Percentiles rank a stretch among this genome's conserved stretches.
Evolutionary conservation across 805 yeast genomes (phyloP).

Genomic region (Yarrowia phangngaensis): DNA sequence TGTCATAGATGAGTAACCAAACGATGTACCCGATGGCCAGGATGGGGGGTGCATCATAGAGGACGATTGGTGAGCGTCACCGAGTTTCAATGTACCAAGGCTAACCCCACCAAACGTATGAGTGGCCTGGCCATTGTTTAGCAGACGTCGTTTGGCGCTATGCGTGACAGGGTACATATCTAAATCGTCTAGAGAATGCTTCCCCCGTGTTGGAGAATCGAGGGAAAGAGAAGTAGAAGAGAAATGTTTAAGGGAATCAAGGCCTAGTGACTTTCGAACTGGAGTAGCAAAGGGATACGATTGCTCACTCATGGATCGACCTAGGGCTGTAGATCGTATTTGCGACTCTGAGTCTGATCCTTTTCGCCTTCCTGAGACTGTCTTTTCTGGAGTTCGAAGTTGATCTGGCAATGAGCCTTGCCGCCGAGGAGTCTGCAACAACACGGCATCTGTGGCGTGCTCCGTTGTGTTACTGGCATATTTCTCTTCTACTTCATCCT

Average conservation of each 20-base stretch:
- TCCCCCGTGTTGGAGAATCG: slow-evolving; percentile 20
- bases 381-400: slow-evolving; percentile 22
- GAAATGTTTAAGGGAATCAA: slow-evolving; percentile 23
- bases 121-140: slow-evolving; percentile 15
- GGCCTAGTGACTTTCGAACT: slow-evolving; percentile 12
- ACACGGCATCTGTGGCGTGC: slow-evolving; percentile 11
- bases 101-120: slow-evolving; percentile 17
- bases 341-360: slow-evolving; percentile 11
- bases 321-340: slow-evolving; percentile 22
- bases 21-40: slow-evolving; percentile 17
- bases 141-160: slow-evolving; percentile 25
- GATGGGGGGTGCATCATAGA: slow-evolving; percentile 20
- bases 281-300: slow-evolving; percentile 24
- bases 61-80: slow-evolving; percentile 3
- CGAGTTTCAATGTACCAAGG: slow-evolving; percentile 15
- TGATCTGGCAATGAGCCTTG: slow-evolving; percentile 3
- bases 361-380: slow-evolving; percentile 9
- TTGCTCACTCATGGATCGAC: slow-evolving; percentile 19
- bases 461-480: slow-evolving; percentile 8
- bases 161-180: slow-evolving; percentile 18
- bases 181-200: slow-evolving; percentile 21
- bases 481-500: slow-evolving; percentile 7
- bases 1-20: slow-evolving; percentile 25
- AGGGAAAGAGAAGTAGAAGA: slow-evolving; percentile 14
- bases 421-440: slow-evolving; percentile 14